Base-by-base conservation (phyloP, 2,329 filamentous ascomycete species). In the Curvularia eragrostidis region DNA sequence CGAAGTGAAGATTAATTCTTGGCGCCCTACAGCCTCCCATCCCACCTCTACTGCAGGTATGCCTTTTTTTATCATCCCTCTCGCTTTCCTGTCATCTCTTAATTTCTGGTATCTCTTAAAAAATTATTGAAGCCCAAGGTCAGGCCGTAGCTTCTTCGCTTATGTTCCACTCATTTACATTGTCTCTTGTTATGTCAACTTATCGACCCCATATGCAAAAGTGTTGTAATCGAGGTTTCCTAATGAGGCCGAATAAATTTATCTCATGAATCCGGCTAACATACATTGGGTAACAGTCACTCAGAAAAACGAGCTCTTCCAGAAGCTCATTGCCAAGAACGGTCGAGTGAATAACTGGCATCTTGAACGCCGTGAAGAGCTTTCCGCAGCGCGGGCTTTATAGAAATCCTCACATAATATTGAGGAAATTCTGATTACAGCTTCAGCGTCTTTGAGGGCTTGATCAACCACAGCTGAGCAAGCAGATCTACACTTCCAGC, bases 41-140 rank as follows among this genome's bases (percentile, higher is more conserved):
- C 59, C 63, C 59, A 59, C 59, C 24, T 52, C 46, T 46, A 63
- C 28, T 52, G 28, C 26, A 62, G 61, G 66, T 68, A 67, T 53
- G 67, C 47, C 38, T 42, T 46, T 21, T 10, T 52, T 15, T n/a
- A n/a, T n/a, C n/a, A n/a, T n/a, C 10, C 41, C 34, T n/a, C 36
- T 8, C 24, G 50, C 23, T 23, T n/a, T 44, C 24, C 15, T 34
- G 32, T 23, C 52, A 28, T 18, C 15, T 36, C 49, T 53, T 48
- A 65, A 52, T 9, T 7, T n/a, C 18, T n/a, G 15, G 7, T 28
- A n/a, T 44, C 24, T 44, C 8, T 23, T 6, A 28, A 26, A 18
- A 26, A 34, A 32, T 24, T 12, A 15, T 42, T 32, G 10, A 19
- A 24, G 24, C 38, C 30, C 34, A 15, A 30, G 23, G 5, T 13